phyloP scores from a whole-genome alignment of 176 grass and related monocot genomes.

The Dactylis glomerata region DNA sequence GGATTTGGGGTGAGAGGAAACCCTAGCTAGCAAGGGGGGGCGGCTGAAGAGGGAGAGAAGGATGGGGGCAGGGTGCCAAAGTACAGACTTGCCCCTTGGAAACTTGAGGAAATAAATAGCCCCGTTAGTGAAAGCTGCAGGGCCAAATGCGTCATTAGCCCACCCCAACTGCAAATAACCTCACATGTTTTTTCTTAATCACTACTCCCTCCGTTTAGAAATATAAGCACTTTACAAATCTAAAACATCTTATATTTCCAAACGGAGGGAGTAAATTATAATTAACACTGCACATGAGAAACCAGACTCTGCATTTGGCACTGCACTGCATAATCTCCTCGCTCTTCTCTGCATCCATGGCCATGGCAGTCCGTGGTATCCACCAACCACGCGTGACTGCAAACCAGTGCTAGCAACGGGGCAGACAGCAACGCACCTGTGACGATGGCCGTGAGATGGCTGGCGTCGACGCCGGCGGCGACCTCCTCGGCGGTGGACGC shows the following conservation, averaged over 20 bases:
- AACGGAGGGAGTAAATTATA: too few relatives aligned
- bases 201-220: too few relatives aligned
- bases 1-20: neutral
- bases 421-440: slow-evolving; percentile 40
- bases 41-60: neutral
- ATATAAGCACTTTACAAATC: too few relatives aligned
- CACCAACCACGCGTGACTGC: neutral
- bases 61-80: too few relatives aligned
- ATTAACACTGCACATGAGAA: too few relatives aligned
- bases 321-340: neutral
- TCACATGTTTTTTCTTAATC: neutral
- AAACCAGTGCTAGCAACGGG: neutral
- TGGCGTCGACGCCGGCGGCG: slow-evolving; percentile 70
- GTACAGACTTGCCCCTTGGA: neutral
- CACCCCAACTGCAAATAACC: neutral
- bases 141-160: neutral
- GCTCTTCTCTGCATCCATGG: neutral
- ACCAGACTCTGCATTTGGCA: too few relatives aligned
- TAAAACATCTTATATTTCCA: too few relatives aligned
- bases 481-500: slow-evolving; percentile 73
- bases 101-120: neutral
- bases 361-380: neutral
- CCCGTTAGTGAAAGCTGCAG: neutral
- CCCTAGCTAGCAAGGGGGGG: neutral
- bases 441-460: slow-evolving; percentile 71